phyloP scores from a whole-genome alignment of 441 rosid genomes.

The Gossypium davidsonii region DNA sequence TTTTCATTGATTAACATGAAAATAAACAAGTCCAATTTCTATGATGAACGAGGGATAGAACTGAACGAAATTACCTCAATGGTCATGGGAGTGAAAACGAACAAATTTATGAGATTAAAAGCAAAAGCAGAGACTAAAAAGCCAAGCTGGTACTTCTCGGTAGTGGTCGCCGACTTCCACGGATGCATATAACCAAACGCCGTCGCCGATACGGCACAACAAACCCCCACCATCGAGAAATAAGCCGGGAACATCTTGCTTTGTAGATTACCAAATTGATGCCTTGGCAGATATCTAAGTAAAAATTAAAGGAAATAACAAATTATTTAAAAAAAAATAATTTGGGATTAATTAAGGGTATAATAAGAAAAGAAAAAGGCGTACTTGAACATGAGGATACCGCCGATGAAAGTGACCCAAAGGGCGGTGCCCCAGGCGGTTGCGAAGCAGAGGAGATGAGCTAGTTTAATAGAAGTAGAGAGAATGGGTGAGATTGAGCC shows the following conservation, averaged over 20 bases:
- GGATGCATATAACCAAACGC: constrained; percentile 76
- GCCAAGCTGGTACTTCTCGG: constrained; percentile 81
- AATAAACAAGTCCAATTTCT: background rate
- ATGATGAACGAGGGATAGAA: background rate
- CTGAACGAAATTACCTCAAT: constrained; percentile 43
- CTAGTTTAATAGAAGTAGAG: constrained; percentile 52
- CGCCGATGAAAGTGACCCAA: constrained; percentile 94
- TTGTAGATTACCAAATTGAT: constrained; percentile 75
- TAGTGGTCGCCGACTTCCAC: constrained; percentile 61
- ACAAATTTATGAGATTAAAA: constrained; percentile 73
- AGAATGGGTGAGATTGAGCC: constrained; percentile 30
- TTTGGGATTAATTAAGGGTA: background rate
- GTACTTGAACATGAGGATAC: constrained; percentile 94
- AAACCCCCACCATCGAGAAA: constrained; percentile 58
- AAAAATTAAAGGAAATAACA: background rate
- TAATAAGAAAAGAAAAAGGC: background rate
- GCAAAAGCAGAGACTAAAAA: constrained; percentile 65
- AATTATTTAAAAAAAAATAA: background rate
- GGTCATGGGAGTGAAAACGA: constrained; percentile 85
- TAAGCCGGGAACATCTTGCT: constrained; percentile 96
- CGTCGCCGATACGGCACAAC: constrained; percentile 58
- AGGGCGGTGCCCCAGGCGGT: constrained; percentile 87
- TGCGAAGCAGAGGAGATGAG: constrained; percentile 78
- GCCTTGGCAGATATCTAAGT: constrained; percentile 73
- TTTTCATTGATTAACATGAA: background rate